Conservation (phyloP, 2,329 filamentous ascomycete species). For the Epichloe scottii region DNA sequence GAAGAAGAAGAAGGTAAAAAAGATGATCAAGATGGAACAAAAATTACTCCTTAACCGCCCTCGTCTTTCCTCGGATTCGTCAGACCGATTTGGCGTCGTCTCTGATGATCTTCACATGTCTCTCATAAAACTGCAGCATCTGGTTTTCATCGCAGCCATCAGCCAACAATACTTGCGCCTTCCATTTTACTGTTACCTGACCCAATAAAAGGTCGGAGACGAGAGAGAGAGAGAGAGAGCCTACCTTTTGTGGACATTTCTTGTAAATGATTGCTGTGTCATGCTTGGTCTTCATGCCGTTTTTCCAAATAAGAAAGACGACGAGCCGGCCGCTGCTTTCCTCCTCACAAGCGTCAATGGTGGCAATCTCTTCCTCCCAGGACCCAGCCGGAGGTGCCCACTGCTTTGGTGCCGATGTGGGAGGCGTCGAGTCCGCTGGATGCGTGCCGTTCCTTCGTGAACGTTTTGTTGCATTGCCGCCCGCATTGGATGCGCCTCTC, state of each 20-base stretch:
- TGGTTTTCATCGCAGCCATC: conserved; percentile 12
- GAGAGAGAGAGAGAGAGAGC: conserved; percentile 5
- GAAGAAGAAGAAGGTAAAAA: background rate
- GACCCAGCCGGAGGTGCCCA: conserved; percentile 60
- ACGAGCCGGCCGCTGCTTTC: conserved; percentile 44
- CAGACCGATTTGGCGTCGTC: conserved; percentile 16
- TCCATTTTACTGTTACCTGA: background rate
- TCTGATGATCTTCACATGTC: conserved; percentile 41
- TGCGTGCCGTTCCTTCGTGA: conserved; percentile 35
- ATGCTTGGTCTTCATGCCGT: conserved; percentile 62
- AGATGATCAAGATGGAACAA: background rate
- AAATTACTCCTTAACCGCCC: background rate
- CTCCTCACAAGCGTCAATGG: conserved; percentile 62
- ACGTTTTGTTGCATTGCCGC: conserved; percentile 30
- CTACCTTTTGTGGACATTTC: conserved; percentile 66
- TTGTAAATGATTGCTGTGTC: conserved; percentile 55
- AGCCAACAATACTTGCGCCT: background rate
- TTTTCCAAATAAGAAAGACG: conserved; percentile 63
- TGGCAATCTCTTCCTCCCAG: conserved; percentile 63
- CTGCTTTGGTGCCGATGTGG: conserved; percentile 27
- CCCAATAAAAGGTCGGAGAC: background rate
- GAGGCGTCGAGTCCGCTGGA: conserved; percentile 35
- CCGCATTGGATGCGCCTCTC: conserved; percentile 27
- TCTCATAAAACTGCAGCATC: conserved; percentile 50
- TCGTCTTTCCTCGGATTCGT: background rate